phyloP scores from a whole-genome alignment of 495 filamentous ascomycete species.

The Apodospora peruviana region DNA sequence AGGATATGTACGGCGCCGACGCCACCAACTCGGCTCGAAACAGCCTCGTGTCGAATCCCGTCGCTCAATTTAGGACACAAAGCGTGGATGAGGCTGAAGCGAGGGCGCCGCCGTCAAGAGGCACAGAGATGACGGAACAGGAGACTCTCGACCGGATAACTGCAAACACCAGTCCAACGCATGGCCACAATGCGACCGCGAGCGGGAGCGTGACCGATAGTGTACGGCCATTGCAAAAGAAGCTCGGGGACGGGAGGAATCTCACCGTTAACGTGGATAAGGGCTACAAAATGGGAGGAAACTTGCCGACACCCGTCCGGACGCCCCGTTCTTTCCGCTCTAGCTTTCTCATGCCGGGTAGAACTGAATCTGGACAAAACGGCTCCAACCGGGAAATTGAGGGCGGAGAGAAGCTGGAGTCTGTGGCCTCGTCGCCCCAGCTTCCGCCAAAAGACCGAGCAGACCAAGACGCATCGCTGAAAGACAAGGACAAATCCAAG shows the following conservation, averaged over 20 bases:
- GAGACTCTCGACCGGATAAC: conserved; percentile 58
- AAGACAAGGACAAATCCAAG: conserved; percentile 25
- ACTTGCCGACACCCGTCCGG: conserved; percentile 48
- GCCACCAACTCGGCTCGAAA: conserved; percentile 33
- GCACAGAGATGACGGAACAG: conserved; percentile 72
- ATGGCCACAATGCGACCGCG: conserved; percentile 54
- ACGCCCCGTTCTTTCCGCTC: conserved; percentile 71
- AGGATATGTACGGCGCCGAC: conserved; percentile 22
- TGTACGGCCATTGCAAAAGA: conserved; percentile 62
- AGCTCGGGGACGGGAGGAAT: conserved; percentile 43
- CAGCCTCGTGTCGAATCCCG: conserved; percentile 45
- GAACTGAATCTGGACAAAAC: conserved; percentile 36
- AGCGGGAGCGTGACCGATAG: conserved; percentile 70
- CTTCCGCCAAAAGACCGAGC: conserved; percentile 33
- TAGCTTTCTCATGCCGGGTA: conserved; percentile 55
- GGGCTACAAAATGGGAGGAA: conserved; percentile 42
- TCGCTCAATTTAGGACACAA: conserved; percentile 23
- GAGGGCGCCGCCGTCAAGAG: conserved; percentile 61
- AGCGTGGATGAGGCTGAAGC: conserved; percentile 49
- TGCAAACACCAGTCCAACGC: conserved; percentile 68
- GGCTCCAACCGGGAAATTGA: conserved; percentile 48
- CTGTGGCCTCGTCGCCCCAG: conserved; percentile 67
- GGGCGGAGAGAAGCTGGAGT: conserved; percentile 71
- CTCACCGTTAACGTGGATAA: conserved; percentile 53
- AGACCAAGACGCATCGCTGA: conserved; percentile 12